Evolutionary conservation across 1,284 basidiomycete species (phyloP).

Genomic region (Sphaerobolus stellatus): DNA sequence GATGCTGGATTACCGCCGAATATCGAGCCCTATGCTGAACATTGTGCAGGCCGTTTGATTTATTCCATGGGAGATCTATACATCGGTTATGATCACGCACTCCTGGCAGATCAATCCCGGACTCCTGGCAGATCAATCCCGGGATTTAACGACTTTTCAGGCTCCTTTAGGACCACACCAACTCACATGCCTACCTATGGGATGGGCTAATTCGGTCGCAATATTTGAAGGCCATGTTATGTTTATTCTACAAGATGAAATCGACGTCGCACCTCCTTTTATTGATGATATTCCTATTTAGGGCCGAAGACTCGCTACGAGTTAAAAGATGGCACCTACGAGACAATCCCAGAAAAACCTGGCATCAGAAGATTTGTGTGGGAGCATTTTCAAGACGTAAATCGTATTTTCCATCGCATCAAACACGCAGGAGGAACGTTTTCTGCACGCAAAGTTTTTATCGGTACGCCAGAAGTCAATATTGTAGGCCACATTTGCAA

Average conservation of each 20-base stretch:
- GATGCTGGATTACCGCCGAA: conserved; percentile 32
- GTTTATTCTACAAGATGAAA: conserved; percentile 35
- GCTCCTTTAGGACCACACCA: conserved; percentile 22
- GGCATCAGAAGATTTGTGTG: conserved; percentile 35
- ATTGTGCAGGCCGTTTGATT: conserved; percentile 26
- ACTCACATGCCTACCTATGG: conserved; percentile 35
- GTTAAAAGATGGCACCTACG: background rate
- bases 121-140: conserved; percentile 21
- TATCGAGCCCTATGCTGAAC: background rate
- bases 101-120: conserved; percentile 14
- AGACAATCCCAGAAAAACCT: conserved; percentile 24
- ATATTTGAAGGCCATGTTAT: conserved; percentile 37
- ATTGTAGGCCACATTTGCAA: background rate
- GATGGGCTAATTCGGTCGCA: conserved; percentile 39
- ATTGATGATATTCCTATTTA: conserved; percentile 28
- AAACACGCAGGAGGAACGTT: conserved; percentile 26
- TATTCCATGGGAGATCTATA: conserved; percentile 32
- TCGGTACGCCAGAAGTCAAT: background rate
- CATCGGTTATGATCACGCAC: conserved; percentile 26
- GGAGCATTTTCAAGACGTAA: conserved; percentile 29
- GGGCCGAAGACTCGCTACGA: background rate
- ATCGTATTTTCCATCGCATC: conserved; percentile 30
- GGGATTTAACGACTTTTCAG: conserved; percentile 32
- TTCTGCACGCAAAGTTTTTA: conserved; percentile 21
- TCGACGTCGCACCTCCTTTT: conserved; percentile 32